Evolutionary conservation across 345 rosid species (phyloP), one percentile per base, ranked within the genome.

Genomic region (Hibiscus syriacus): DNA sequence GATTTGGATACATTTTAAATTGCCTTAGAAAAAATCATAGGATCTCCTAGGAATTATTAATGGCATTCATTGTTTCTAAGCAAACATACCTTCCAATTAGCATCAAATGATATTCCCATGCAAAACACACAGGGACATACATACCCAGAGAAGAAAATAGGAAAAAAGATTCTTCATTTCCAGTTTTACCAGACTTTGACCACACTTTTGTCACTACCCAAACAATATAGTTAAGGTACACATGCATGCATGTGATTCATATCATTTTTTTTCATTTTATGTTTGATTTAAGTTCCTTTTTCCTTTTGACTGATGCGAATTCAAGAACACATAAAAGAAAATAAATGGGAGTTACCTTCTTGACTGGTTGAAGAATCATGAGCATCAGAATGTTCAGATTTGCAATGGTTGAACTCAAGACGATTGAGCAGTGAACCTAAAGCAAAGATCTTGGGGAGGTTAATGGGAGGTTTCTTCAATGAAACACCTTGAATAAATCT

Each of bases 381-480:
- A 56, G 70, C 63, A 53, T 66, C 73, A 60, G 80, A 70, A 67
- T 70, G 56, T 70, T 75, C 78, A 3, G 91, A 79, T 63, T 82
- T 94, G 67, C 83, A 78, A 65, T 83, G 90, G 62, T 81, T 82
- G 74, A 90, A 83, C 58, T 89, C 94, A 38, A 87, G 90, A 39
- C 92, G 93, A 65, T 74, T 83, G 68, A 94, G 90, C 72, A 94
- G 76, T 19, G 97, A 85, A 50, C 82, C 80, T 1, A 91, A 73
- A 74, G 95, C 83, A 49, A 91, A 94, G 82, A 93, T 86, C 85
- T 82, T 93, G 29, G 86, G 88, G 64, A 91, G 79, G 19, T 55
- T 75, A 71, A 72, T 71, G 65, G 82, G 70, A 20, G 86, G 78
- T 77, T 75, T 81, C 72, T 52, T 71, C 55, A 34, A 54, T 20